Evolutionary conservation across 78 protist species (phyloP), one percentile per base, ranked within the genome.

Genomic region (Dictyostelium purpureum): DNA sequence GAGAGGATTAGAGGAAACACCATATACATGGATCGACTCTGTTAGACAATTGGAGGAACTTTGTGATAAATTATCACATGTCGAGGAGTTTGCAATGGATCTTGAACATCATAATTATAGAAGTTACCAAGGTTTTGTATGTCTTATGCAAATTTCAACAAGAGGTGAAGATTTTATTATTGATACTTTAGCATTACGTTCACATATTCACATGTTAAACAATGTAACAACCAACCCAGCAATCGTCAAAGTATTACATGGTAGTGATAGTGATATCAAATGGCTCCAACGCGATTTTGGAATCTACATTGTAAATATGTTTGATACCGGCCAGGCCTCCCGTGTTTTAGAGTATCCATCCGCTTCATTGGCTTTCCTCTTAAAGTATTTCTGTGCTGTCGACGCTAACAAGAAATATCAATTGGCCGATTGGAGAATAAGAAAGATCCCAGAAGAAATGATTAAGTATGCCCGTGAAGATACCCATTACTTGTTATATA

Each of bases 271-370:
- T 28, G 99, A 98, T 54, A 74, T 99, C 16, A 77, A 87, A 57
- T 97, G 99, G 99, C 79, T 99, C 31, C 99, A 99, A 91, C 21
- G 97, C 5, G 99, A 99, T 77, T 97, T 98, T 47, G 98, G 99
- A 7, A 57, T 99, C 28, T 99, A 99, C 93, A 37, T 99, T n/a
- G 99, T 99, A 69, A 98, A 98, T 81, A n/a, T 98, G 94, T 98
- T 98, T 52, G 99, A 99, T 81, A 97, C 99, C 1, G 99, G 99
- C 6, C 98, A 97, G 38, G 99, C 99, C 0, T 88, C 98, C 6
- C 56, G 97, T 37, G 49, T 88, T 14, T 45, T 96, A 2, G 95
- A 69, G 51, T 90, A 74, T 38, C 96, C 95, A 0, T 54, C 79
- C 1, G 88, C 74, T 10, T 35, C 95, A 6, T 94, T 98, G 2